Conservation (phyloP, 2,329 filamentous ascomycete species). For the Ceratocystis alfenasii region DNA sequence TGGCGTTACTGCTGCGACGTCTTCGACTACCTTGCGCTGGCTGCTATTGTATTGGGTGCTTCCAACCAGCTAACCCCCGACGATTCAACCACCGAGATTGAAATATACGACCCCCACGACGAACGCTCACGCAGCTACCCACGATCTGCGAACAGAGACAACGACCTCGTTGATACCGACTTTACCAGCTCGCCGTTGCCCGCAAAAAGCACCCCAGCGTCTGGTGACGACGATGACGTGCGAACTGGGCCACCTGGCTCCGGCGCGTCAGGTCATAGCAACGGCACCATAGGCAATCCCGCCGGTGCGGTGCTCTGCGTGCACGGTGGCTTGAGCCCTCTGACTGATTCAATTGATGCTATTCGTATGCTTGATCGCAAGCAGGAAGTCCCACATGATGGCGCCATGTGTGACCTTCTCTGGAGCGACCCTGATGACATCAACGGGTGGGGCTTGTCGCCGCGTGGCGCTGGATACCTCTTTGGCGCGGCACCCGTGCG, state of each 20-base stretch:
- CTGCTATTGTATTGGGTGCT: slow-evolving; percentile 83
- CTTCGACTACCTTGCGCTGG: slow-evolving; percentile 90
- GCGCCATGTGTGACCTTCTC: slow-evolving; percentile 94
- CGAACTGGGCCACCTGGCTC: slow-evolving; percentile 63
- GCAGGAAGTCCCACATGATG: slow-evolving; percentile 96
- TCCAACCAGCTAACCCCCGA: slow-evolving; percentile 47
- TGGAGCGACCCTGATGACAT: slow-evolving; percentile 99
- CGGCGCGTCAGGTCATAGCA: slow-evolving; percentile 59
- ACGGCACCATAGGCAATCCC: slow-evolving; percentile 50
- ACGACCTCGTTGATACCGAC: slow-evolving; percentile 8
- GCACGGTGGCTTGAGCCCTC: slow-evolving; percentile 80
- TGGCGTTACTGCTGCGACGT: slow-evolving; percentile 97
- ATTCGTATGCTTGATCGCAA: slow-evolving; percentile 91
- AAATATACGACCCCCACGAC: slow-evolving; percentile 77
- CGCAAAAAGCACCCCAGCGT: slow-evolving; percentile 25
- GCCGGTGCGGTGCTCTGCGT: slow-evolving; percentile 86
- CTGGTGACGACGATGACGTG: slow-evolving; percentile 27
- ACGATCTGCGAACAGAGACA: slow-evolving; percentile 2
- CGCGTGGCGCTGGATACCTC: slow-evolving; percentile 86
- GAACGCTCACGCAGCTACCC: slow-evolving; percentile 47
- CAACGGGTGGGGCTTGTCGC: slow-evolving; percentile 89
- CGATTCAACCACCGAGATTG: slow-evolving; percentile 75
- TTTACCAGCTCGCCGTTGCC: slow-evolving; percentile 15
- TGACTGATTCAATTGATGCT: slow-evolving; percentile 90
- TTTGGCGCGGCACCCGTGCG: slow-evolving; percentile 95